Percentiles rank a stretch among this genome's conserved stretches.
These are phyloP conservation scores for Suhomyces kunorum DNA, from an alignment of 1,139 yeast genomes.

Conservation along the genomic window DNA sequence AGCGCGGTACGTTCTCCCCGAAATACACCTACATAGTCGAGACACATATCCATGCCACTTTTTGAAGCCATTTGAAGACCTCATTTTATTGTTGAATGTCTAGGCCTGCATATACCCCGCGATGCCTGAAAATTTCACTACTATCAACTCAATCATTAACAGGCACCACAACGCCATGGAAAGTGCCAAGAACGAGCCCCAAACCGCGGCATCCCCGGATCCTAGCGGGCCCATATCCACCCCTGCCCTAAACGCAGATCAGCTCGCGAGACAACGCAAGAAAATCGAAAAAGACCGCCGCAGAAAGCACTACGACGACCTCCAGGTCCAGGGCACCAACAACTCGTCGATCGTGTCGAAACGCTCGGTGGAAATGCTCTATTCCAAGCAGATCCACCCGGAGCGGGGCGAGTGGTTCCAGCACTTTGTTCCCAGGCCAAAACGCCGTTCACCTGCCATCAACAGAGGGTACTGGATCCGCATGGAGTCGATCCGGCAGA, in stretches of 20 bases:
- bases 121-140: constrained; percentile 9
- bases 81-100: too few species aligned
- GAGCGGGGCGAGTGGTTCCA: constrained; percentile 47
- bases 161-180: background rate
- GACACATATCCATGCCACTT: too few species aligned
- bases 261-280: constrained; percentile 30
- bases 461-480: constrained; percentile 85
- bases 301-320: constrained; percentile 53
- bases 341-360: constrained; percentile 83
- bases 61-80: too few species aligned
- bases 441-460: constrained; percentile 76
- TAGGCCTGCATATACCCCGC: background rate
- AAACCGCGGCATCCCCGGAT: background rate
- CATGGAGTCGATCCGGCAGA: constrained; percentile 65
- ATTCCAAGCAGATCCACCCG: constrained; percentile 45
- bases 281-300: constrained; percentile 52
- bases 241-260: constrained; percentile 17
- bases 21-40: too few species aligned
- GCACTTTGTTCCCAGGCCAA: constrained; percentile 66
- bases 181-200: background rate
- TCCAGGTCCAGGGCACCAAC: constrained; percentile 78
- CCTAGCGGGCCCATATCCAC: too few species aligned
- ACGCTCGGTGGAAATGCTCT: constrained; percentile 72
- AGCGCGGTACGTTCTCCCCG: too few species aligned
- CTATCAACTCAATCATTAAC: constrained; percentile 1